Base-by-base conservation (phyloP, 2,329 filamentous ascomycete genomes). In the Exophiala alcalophila region DNA sequence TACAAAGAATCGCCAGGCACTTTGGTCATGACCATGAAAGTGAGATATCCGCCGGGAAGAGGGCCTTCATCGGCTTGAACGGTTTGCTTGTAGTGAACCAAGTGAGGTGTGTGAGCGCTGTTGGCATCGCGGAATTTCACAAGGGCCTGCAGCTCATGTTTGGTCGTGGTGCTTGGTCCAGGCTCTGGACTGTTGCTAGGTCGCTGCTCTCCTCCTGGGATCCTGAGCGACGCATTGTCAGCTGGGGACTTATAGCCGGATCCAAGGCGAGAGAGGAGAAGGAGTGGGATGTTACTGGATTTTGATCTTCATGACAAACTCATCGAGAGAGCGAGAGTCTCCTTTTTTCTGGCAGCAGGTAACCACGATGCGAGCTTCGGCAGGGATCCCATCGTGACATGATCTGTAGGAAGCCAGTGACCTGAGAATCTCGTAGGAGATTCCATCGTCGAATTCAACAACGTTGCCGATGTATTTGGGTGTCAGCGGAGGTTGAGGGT, bases 21-120 rank as follows among this genome's bases (percentile, higher is more conserved):
- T 36, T 54, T 55, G 23, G 52, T 57, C 56, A 53, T 56, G 19
- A 57, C 52, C 18, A 52, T 50, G 40, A 51, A 57, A n/a, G 48
- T 57, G 24, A 55, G 20, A 32, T 55, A 58, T 23, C 56, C 56
- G 29, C 50, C 50, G 0, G 55, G 56, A 18, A 53, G 24, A 14
- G 50, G 46, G 7, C 50, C 42, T 18, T 50, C 31, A 26, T 50
- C 29, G 23, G 43, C 49, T 47, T 57, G 55, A 20, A 44, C 37
- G 26, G 36, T 20, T 28, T 41, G 40, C 34, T 52, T 50, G 44
- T 48, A 57, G 23, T 43, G 31, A 12, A 57, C 47, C 25, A 58
- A 43, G 7, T 47, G 48, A 18, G 55, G 55, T 16, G 53, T 54
- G 39, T 39, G 52, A 16, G 45, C 19, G 32, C 37, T 44, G 9